Evolutionary conservation across 2,329 filamentous ascomycete species (phyloP), one percentile per base, ranked within the genome.

Genomic region (Trichoderma sp.): DNA sequence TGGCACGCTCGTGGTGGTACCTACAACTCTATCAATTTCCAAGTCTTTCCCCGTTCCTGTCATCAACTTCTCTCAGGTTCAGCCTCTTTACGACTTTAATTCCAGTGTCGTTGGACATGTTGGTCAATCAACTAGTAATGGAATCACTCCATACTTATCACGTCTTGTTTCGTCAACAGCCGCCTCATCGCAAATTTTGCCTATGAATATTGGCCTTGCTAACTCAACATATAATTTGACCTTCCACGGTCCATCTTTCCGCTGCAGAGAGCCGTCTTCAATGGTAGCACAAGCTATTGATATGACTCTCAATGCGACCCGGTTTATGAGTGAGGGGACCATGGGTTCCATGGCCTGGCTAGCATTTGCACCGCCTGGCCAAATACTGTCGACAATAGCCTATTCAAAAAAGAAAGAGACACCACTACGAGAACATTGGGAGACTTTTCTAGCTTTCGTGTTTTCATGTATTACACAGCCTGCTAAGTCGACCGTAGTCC

Each of bases 401-500:
- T 1, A 53, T 53, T n/a, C 45, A 3, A 12, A 53, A 5, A 12
- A 0, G 7, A 12, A 53, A 5, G 6, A 0, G 2, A 53, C n/a
- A 2, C 45, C 45, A 53, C 45, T 53, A n/a, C 18, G 45, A 53
- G 7, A 21, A 21, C n/a, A 53, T 1, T 53, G 45, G 45, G 7
- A 53, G 8, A 2, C 4, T 11, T 53, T 53, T 53, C 45, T 53
- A 53, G n/a, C 45, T 53, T 53, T 21, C 45, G 45, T 21, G 12
- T n/a, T 6, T 53, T 21, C 45, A 8, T 53, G 45, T 21, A 53
- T 53, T 53, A 21, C 45, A 53, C 45, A 53, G 45, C 45, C 45
- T 3, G n/a, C 45, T 53, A 53, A 12, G 45, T 11, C 8, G n/a
- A 0, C 3, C n/a, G 8, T 0, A 1, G 2, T 0, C 45, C n/a